Evolutionary conservation across 2,329 filamentous ascomycete genomes (phyloP).

Genomic region (Paramyrothecium sp.): DNA sequence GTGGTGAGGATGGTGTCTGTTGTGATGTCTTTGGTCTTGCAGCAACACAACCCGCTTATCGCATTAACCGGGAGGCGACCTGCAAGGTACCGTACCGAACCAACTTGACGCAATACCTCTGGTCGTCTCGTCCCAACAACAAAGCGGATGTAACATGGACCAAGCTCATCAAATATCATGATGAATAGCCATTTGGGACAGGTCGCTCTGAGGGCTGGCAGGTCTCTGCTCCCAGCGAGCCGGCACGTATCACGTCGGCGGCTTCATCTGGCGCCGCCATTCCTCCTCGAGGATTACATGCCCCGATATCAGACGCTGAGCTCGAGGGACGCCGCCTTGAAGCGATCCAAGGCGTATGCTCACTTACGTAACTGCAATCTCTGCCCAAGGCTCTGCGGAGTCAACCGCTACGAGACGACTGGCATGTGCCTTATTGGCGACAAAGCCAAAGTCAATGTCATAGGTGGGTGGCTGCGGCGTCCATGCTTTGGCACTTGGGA

Average conservation of each 20-base stretch:
- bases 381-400: slow-evolving; percentile 73
- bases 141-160: not conserved
- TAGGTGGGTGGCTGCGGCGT: slow-evolving; percentile 30
- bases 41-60: no score
- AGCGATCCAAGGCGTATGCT: slow-evolving; percentile 70
- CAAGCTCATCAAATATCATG: not conserved
- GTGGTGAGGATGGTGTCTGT: no score
- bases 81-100: no score
- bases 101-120: no score
- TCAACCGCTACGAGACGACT: slow-evolving; percentile 78
- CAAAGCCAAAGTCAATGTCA: slow-evolving; percentile 76
- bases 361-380: slow-evolving; percentile 79
- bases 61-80: no score
- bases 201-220: not conserved
- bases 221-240: not conserved
- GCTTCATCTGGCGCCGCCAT: slow-evolving; percentile 60
- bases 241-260: slow-evolving; percentile 10
- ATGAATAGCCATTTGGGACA: not conserved
- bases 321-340: slow-evolving; percentile 67
- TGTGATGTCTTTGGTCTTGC: no score
- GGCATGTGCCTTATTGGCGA: slow-evolving; percentile 77
- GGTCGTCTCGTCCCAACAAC: no score
- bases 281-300: slow-evolving; percentile 71
- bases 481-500: not conserved
- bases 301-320: slow-evolving; percentile 71